Conservation (phyloP, 1,139 yeast genomes). For the Sporopachydermia cereana region DNA sequence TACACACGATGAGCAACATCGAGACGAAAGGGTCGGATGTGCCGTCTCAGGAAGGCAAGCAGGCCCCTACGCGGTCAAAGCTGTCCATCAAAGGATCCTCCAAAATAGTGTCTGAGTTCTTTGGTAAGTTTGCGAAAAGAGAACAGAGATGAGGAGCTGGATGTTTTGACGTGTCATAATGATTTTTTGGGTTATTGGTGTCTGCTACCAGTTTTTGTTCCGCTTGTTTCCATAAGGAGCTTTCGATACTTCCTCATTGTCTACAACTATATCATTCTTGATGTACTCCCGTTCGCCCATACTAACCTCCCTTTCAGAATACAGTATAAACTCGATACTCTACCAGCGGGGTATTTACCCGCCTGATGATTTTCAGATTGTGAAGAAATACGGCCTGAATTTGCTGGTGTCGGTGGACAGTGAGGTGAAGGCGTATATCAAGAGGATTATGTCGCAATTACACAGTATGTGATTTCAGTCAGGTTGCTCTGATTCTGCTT, state of each 20-base stretch:
- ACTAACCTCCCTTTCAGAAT: constrained; percentile 31
- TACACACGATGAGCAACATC: too few relatives aligned
- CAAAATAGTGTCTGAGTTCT: constrained; percentile 70
- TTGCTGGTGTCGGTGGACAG: constrained; percentile 65
- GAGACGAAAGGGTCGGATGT: too few relatives aligned
- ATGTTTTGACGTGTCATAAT: background rate
- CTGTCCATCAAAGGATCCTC: constrained; percentile 70
- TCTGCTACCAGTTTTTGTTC: too few relatives aligned
- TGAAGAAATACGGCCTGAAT: constrained; percentile 71
- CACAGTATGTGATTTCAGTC: constrained; percentile 33
- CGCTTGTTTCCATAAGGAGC: too few relatives aligned
- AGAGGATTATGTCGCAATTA: constrained; percentile 59
- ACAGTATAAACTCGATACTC: constrained; percentile 65
- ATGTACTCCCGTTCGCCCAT: too few relatives aligned
- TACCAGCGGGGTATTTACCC: constrained; percentile 91
- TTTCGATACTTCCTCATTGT: too few relatives aligned
- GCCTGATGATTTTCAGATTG: constrained; percentile 71
- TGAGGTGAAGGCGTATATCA: constrained; percentile 62
- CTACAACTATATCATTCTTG: too few relatives aligned
- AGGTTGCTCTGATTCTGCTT: background rate
- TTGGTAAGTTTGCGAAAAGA: constrained; percentile 26
- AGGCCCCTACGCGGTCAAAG: constrained; percentile 34
- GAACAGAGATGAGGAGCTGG: background rate
- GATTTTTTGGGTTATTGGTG: too few relatives aligned
- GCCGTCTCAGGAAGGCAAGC: constrained; percentile 1